A percentile compares a stretch with the other conserved stretches of the same genome.
Evolutionary conservation across 2,329 filamentous ascomycete species (phyloP).

Genomic region (Penicillium decumbens): DNA sequence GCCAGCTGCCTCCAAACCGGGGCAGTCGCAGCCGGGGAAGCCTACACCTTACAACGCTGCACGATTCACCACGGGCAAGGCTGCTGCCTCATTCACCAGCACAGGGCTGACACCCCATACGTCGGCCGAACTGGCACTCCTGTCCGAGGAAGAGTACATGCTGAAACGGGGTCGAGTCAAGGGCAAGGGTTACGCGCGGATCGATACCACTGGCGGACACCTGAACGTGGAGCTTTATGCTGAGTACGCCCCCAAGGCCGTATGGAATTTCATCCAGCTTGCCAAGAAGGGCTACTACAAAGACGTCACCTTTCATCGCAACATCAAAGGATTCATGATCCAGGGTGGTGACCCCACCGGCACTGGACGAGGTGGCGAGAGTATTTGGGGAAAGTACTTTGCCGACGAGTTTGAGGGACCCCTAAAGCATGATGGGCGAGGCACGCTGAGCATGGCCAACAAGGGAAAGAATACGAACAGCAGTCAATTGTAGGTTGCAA

Average conservation of each 20-base stretch:
- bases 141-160: slow-evolving; percentile 96
- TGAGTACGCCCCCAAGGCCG: slow-evolving; percentile 84
- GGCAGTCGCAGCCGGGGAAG: slow-evolving; percentile 30
- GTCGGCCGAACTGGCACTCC: slow-evolving; percentile 74
- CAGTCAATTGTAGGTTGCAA: slow-evolving; percentile 62
- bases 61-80: slow-evolving; percentile 80
- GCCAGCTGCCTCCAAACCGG: slow-evolving; percentile 20
- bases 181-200: slow-evolving; percentile 82
- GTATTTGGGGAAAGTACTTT: slow-evolving; percentile 92
- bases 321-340: slow-evolving; percentile 96
- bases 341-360: slow-evolving; percentile 93
- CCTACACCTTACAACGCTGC: slow-evolving; percentile 73
- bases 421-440: slow-evolving; percentile 72
- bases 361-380: slow-evolving; percentile 82
- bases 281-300: slow-evolving; percentile 88
- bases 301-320: slow-evolving; percentile 79
- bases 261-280: slow-evolving; percentile 93
- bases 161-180: slow-evolving; percentile 84
- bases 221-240: slow-evolving; percentile 85
- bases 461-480: slow-evolving; percentile 98
- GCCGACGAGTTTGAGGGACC: slow-evolving; percentile 90
- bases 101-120: slow-evolving; percentile 92
- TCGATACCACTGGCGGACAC: slow-evolving; percentile 79
- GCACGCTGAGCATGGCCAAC: slow-evolving; percentile 90
- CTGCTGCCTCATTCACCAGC: slow-evolving; percentile 91